Base-by-base conservation (phyloP, 768 basidiomycete genomes). In the Rhizopogon roseolus region DNA sequence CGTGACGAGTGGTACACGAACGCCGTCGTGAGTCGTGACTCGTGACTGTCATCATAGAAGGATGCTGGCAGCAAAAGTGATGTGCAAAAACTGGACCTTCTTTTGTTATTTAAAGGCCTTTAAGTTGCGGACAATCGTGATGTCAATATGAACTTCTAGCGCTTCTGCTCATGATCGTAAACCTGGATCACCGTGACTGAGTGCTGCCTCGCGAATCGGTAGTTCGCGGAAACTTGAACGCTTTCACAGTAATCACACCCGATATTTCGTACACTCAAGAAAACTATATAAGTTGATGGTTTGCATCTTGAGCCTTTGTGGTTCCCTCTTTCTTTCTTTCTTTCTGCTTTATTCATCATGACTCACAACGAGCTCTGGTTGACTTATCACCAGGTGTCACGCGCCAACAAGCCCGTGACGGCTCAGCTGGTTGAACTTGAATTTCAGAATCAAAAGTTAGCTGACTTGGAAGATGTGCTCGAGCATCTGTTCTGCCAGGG, bases 361-460 rank as follows among this genome's bases (percentile, higher is more conserved):
- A 61, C 55, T 52, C 49, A 63, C 57, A 70, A 69, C 40, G 77
- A 78, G 58, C 68, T 79, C 62, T 78, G 76, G 76, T 66, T 80
- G 52, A 72, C 73, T 48, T 80, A 77, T 66, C 73, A 76, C 59
- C 73, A 78, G 57, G 67, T 66, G 37, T 80, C 77, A 41, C 76
- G 76, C 43, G 65, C 62, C 25, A 65, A 70, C 62, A 70, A 69
- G 57, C 70, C 75, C 10, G 62, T 63, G 16, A 77, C 76, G 17
- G 71, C 75, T 32, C 77, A 78, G 64, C 73, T 79, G 64, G 66
- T 80, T 50, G 77, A 77, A 60, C 67, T 79, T 52, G 71, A 74
- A 57, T 71, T 71, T 57, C 66, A 71, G 54, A 68, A 71, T 44
- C 65, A 74, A 40, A 68, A 68, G 54, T 66, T 79, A 19, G 41